phyloP scores from a whole-genome alignment of 2,329 filamentous ascomycete species.

The Neonectria neomacrospora region DNA sequence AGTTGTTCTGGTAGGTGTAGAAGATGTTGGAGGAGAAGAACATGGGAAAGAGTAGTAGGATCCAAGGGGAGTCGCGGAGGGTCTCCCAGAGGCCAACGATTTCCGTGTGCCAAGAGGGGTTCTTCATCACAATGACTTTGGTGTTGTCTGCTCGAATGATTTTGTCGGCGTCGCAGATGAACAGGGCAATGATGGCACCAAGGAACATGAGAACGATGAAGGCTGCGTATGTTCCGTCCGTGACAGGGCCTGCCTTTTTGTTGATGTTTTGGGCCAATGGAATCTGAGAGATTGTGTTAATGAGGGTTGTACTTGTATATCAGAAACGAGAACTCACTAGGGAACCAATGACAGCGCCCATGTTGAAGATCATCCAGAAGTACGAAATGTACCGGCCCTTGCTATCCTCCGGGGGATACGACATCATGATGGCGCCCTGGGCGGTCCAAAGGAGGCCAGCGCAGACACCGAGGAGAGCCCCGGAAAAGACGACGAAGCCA shows the following conservation, averaged over 20 bases:
- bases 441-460: conserved; percentile 85
- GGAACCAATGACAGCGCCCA: conserved; percentile 88
- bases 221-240: conserved; percentile 62
- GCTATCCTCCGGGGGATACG: conserved; percentile 81
- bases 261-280: conserved; percentile 79
- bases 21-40: conserved; percentile 67
- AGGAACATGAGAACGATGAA: conserved; percentile 60
- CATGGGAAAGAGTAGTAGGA: conserved; percentile 58
- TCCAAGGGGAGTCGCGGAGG: conserved; percentile 47
- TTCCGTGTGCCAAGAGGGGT: conserved; percentile 49
- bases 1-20: conserved; percentile 67
- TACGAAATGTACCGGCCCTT: conserved; percentile 91
- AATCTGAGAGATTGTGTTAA: conserved; percentile 54
- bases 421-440: conserved; percentile 89
- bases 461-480: conserved; percentile 79
- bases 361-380: conserved; percentile 97
- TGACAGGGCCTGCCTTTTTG: conserved; percentile 59
- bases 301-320: not conserved
- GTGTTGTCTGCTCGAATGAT: conserved; percentile 54
- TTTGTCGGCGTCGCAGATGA: conserved; percentile 60
- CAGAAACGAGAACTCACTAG: conserved; percentile 53
- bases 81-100: conserved; percentile 57
- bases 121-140: conserved; percentile 49
- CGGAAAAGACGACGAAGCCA: conserved; percentile 81
- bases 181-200: conserved; percentile 58